Percentiles rank a stretch among this genome's conserved stretches.
These are phyloP conservation scores for Nepenthes mirabilis DNA, from an alignment of 148 eudicot genomes.

Conservation along the genomic window DNA sequence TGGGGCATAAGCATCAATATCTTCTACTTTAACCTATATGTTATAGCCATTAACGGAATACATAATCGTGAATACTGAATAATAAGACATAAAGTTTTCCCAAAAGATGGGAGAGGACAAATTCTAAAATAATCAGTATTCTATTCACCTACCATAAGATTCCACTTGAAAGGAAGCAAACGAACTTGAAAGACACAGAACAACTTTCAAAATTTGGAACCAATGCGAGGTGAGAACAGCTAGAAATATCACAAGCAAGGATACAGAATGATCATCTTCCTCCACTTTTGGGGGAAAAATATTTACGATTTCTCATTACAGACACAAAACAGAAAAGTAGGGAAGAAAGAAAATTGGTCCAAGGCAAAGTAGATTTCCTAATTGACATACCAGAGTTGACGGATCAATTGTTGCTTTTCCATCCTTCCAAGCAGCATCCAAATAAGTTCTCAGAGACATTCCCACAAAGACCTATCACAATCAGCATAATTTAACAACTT, in stretches of 20 bases:
- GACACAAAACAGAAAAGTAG: not conserved
- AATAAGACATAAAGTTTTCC: not conserved
- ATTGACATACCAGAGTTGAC: conserved; percentile 66
- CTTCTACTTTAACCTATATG: conserved; percentile 81
- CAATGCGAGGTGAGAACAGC: not conserved
- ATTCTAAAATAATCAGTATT: not conserved
- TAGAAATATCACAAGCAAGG: not conserved
- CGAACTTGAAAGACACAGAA: no score
- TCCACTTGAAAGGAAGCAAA: not conserved
- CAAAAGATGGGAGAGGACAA: not conserved
- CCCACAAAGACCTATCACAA: conserved; percentile 76
- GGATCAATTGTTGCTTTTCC: conserved; percentile 97
- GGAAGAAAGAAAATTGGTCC: conserved; percentile 1
- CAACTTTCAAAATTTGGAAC: not conserved
- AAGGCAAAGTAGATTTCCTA: not conserved
- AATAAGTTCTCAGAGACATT: conserved; percentile 86
- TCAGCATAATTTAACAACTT: conserved; percentile 6
- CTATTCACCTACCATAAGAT: not conserved
- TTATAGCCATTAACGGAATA: conserved; percentile 3
- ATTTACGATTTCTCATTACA: not conserved
- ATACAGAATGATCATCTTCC: no score
- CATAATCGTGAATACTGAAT: conserved; percentile 2
- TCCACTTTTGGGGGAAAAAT: not conserved
- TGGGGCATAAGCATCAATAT: conserved; percentile 94
- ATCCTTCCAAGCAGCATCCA: conserved; percentile 98